Evolutionary conservation across 805 yeast genomes (phyloP).

Genomic region (Myxozyma melibiosi): DNA sequence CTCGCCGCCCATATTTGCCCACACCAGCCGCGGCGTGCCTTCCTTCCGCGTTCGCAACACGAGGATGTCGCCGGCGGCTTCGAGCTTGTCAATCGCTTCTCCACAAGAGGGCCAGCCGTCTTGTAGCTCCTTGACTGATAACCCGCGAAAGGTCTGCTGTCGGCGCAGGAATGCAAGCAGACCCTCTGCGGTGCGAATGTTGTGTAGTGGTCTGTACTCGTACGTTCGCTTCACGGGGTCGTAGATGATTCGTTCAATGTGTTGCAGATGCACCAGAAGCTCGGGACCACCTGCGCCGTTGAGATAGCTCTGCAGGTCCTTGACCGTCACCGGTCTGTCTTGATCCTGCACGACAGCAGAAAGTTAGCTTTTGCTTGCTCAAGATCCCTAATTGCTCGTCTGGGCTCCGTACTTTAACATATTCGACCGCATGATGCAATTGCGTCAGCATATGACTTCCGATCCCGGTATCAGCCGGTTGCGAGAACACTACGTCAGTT

Average conservation of each 20-base stretch:
- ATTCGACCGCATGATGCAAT: constrained; percentile 87
- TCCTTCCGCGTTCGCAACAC: constrained; percentile 92
- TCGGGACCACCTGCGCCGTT: constrained; percentile 63
- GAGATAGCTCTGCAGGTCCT: constrained; percentile 67
- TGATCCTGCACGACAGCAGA: constrained; percentile 40
- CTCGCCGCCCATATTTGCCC: constrained; percentile 85
- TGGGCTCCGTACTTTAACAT: constrained; percentile 56
- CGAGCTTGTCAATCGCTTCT: constrained; percentile 75
- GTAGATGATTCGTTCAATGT: constrained; percentile 74
- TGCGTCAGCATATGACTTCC: constrained; percentile 79
- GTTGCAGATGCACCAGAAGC: constrained; percentile 69
- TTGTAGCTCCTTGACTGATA: constrained; percentile 73
- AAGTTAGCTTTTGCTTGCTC: too few relatives aligned
- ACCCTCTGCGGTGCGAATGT: constrained; percentile 79
- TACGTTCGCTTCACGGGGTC: constrained; percentile 64
- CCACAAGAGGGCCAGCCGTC: constrained; percentile 96
- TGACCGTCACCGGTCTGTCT: constrained; percentile 69
- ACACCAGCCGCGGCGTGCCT: constrained; percentile 84
- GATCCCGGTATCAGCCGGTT: constrained; percentile 45
- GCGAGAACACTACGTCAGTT: constrained; percentile 40
- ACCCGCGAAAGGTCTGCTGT: constrained; percentile 86
- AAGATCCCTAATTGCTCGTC: too few relatives aligned
- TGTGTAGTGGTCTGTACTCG: constrained; percentile 86
- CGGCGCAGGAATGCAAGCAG: constrained; percentile 69
- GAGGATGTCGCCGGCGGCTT: constrained; percentile 61